These are phyloP conservation scores for Citrus hindsii DNA, from an alignment of 345 rosid genomes.

Conservation along the genomic window DNA sequence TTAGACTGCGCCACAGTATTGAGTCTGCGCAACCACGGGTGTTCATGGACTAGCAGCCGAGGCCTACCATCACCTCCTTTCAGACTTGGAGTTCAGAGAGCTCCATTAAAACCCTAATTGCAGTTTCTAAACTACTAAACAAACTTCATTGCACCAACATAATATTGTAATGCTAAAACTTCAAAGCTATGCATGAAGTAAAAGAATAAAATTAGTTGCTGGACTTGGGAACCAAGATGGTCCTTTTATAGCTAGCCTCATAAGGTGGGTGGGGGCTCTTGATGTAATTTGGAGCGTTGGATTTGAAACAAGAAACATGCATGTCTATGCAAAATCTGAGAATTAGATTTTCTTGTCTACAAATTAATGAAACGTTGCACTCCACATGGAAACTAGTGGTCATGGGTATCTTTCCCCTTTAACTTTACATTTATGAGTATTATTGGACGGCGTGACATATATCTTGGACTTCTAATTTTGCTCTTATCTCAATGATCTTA, in stretches of 20 bases:
- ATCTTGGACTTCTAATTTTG: not conserved
- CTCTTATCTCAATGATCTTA: not conserved
- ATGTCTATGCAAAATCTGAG: not conserved
- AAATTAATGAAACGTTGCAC: constrained; percentile 4
- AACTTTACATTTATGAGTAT: constrained; percentile 1
- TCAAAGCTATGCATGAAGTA: no score
- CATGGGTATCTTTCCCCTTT: constrained; percentile 6
- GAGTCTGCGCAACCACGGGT: constrained; percentile 32
- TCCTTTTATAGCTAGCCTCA: constrained; percentile 36
- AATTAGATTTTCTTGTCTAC: constrained; percentile 13
- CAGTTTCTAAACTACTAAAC: not conserved
- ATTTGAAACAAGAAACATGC: not conserved
- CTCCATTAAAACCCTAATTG: constrained; percentile 23
- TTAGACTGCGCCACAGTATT: constrained; percentile 21
- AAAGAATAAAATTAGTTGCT: not conserved
- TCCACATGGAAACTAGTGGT: constrained; percentile 4
- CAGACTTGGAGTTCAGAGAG: constrained; percentile 48
- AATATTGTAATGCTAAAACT: no score
- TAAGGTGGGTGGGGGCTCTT: not conserved
- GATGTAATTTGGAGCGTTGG: constrained; percentile 14
- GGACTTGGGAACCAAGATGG: not conserved
- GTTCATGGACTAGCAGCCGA: constrained; percentile 65
- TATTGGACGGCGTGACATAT: not conserved
- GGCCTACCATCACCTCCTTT: constrained; percentile 45
- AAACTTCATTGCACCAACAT: not conserved